phyloP scores from a whole-genome alignment of 768 basidiomycete species.

The Suillus americanus region DNA sequence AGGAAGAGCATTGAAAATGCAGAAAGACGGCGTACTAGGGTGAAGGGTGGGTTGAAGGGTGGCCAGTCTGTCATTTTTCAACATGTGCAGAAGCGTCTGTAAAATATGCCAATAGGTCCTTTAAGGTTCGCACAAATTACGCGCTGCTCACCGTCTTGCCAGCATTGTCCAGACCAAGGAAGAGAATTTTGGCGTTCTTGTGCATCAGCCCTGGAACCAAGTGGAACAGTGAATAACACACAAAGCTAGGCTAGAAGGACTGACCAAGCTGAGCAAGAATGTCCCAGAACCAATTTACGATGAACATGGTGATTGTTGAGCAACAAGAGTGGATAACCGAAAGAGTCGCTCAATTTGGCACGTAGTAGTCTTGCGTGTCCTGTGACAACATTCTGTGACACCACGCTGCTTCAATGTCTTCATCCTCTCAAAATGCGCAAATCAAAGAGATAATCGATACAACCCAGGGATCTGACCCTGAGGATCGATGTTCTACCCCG shows the following conservation, averaged over 20 bases:
- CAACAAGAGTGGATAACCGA: slow-evolving; percentile 8
- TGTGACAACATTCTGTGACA: slow-evolving; percentile 4
- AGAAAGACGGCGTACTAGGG: slow-evolving; percentile 77
- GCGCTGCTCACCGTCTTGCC: slow-evolving; percentile 84
- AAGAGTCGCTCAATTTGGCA: neutral
- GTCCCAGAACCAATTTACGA: slow-evolving; percentile 97
- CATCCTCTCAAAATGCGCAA: slow-evolving; percentile 41
- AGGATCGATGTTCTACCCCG: slow-evolving; percentile 29
- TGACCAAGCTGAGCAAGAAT: slow-evolving; percentile 89
- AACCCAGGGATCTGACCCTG: slow-evolving; percentile 35
- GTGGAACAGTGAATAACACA: slow-evolving; percentile 6
- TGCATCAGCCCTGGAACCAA: slow-evolving; percentile 69
- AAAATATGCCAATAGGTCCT: slow-evolving; percentile 9
- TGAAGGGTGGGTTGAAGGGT: slow-evolving; percentile 98
- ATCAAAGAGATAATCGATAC: slow-evolving; percentile 42
- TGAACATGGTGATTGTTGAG: slow-evolving; percentile 58
- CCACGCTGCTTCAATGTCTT: slow-evolving; percentile 16
- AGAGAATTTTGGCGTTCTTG: slow-evolving; percentile 99
- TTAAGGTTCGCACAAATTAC: neutral
- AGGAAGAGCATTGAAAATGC: neutral
- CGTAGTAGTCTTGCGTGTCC: slow-evolving; percentile 3
- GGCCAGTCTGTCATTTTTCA: slow-evolving; percentile 98
- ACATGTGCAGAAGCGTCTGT: slow-evolving; percentile 96
- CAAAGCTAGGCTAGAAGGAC: slow-evolving; percentile 21
- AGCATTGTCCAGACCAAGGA: slow-evolving; percentile 98